Evolutionary conservation across 768 basidiomycete species (phyloP).

Genomic region (Rhodotorula taiwanensis): DNA sequence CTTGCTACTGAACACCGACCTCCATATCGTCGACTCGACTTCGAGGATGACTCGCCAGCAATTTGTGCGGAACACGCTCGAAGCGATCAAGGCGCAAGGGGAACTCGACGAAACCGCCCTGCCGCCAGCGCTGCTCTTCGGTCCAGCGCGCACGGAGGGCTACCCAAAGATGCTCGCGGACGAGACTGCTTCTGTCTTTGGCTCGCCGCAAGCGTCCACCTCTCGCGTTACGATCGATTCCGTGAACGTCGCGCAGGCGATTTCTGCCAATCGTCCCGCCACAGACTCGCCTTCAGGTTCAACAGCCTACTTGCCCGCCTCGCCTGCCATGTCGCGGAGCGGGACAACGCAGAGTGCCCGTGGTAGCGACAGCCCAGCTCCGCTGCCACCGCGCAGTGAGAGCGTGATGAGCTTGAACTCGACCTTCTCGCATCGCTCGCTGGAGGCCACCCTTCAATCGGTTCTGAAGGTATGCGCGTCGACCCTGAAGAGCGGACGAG

Average conservation of each 20-base stretch:
- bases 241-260: background rate
- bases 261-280: background rate
- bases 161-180: background rate
- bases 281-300: slow-evolving; percentile 1
- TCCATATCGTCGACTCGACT: slow-evolving; percentile 85
- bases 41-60: slow-evolving; percentile 85
- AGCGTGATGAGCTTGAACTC: slow-evolving; percentile 13
- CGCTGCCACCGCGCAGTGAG: slow-evolving; percentile 42
- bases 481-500: slow-evolving; percentile 26
- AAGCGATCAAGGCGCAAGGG: slow-evolving; percentile 61
- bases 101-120: slow-evolving; percentile 47
- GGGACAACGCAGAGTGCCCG: background rate
- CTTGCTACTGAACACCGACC: slow-evolving; percentile 88
- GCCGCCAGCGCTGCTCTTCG: background rate
- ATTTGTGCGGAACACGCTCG: slow-evolving; percentile 86
- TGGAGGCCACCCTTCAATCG: slow-evolving; percentile 81
- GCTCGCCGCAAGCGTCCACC: background rate
- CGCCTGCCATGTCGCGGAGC: background rate
- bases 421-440: background rate
- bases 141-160: no score
- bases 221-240: no score
- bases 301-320: background rate
- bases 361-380: slow-evolving; percentile 49
- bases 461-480: slow-evolving; percentile 63
- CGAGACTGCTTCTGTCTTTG: background rate